Evolutionary conservation across 1,139 yeast genomes (phyloP), one percentile per base, ranked within the genome.

Genomic region (Magnusiomyces suaveolens): DNA sequence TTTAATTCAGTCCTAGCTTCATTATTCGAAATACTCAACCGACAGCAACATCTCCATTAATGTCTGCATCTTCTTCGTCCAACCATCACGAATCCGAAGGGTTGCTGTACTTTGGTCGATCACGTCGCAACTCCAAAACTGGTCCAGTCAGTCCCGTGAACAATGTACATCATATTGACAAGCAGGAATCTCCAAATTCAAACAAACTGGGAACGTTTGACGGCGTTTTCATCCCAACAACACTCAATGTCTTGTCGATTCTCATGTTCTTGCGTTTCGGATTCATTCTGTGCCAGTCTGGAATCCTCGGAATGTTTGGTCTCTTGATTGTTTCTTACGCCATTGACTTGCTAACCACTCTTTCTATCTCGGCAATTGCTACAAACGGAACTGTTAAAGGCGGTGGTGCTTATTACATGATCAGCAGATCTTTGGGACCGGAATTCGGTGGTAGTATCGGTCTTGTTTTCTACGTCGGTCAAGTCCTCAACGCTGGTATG

Each of bases 391-490:
- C 87, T 0, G 94, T 85, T 12, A 79, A 82, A 61, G 92, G 94
- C 21, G 94, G 94, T 2, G 94, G 94, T 21, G 89, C 92, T 0
- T 85, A 85, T 66, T 85, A 83, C 64, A 85, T 85, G 92, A 83
- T 85, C 56, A 81, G 87, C 33, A 71, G 94, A 57, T 81, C 87
- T 20, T 72, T 85, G 56, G 94, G 94, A 0, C 90, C 90, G 4
- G 94, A 85, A 63, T 85, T 85, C 66, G 94, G 94, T 8, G 94
- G 92, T 3, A 81, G 87, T n/a, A 84, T 85, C 54, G 94, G 94
- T 1, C 75, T 85, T 23, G 84, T 85, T 32, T 85, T 85, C 66
- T 86, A 80, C 64, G 74, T 85, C 53, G 94, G 94, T 1, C 94
- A 85, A 69, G 84, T 84, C 20, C 71, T 85, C 56, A 85, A 85